Percentiles rank a stretch among this genome's conserved stretches.
Evolutionary conservation across 306 rosid genomes (phyloP).

Genomic region (Cucurbita argyrosperma): DNA sequence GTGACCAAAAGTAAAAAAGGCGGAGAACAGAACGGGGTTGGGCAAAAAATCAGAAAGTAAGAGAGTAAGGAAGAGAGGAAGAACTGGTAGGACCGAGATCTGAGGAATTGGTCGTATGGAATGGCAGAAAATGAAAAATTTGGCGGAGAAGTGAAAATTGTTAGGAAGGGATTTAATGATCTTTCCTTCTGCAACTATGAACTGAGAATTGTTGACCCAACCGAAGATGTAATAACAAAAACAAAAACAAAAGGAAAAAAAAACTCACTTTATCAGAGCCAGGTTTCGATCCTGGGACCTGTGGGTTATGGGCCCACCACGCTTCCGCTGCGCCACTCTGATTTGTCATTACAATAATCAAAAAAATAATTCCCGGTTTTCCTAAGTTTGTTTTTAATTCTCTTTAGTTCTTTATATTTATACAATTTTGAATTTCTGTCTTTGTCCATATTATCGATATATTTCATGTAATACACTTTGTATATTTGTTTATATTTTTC

Average conservation of each 20-base stretch:
- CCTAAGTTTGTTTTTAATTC: too few species aligned
- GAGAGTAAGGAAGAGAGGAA: neutral
- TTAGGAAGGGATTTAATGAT: neutral
- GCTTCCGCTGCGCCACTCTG: slow-evolving; percentile 4
- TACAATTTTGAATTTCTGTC: too few species aligned
- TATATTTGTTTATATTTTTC: too few species aligned
- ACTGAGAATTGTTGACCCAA: slow-evolving; percentile 1
- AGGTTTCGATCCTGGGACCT: too few species aligned
- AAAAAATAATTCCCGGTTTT: too few species aligned
- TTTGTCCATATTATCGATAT: too few species aligned
- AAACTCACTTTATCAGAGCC: too few species aligned
- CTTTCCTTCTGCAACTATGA: neutral
- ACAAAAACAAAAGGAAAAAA: too few species aligned
- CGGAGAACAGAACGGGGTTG: neutral
- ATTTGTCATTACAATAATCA: neutral
- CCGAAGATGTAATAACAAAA: neutral
- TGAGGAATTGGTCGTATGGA: neutral
- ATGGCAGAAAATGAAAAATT: neutral
- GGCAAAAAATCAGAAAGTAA: neutral
- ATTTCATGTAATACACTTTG: too few species aligned
- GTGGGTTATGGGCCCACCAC: too few species aligned
- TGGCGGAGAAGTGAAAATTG: neutral
- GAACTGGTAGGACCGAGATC: slow-evolving; percentile 1
- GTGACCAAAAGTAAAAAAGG: slow-evolving; percentile 18
- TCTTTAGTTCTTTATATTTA: too few species aligned